Conservation (phyloP, 495 filamentous ascomycete genomes). For the Thermothielavioides terrestris region DNA sequence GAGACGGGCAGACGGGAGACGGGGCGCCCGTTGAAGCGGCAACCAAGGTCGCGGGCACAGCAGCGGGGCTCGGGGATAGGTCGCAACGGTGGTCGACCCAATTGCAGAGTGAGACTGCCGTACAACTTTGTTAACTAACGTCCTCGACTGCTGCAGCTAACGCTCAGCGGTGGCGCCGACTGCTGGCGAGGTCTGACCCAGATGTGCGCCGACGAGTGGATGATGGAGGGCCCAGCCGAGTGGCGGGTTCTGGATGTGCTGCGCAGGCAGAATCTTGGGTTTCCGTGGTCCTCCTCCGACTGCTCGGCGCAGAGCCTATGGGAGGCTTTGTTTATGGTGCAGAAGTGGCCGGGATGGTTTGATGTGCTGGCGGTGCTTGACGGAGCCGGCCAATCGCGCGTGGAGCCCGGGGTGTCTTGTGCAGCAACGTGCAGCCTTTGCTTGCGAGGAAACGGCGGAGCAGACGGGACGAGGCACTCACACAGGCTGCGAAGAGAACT, state of each 20-base stretch:
- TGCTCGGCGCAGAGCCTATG: constrained; percentile 26
- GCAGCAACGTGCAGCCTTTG: constrained; percentile 30
- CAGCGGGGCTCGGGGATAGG: not conserved
- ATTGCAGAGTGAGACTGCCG: constrained; percentile 4
- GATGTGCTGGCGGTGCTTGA: constrained; percentile 35
- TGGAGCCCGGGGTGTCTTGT: constrained; percentile 24
- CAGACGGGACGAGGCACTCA: constrained; percentile 7
- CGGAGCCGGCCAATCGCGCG: constrained; percentile 27
- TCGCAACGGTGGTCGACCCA: constrained; percentile 11
- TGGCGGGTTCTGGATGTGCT: not conserved
- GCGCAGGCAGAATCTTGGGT: not conserved
- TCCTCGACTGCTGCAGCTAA: not conserved
- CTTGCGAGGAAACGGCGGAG: constrained; percentile 17
- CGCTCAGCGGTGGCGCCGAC: not conserved
- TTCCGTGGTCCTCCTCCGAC: not conserved
- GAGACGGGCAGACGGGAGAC: not conserved
- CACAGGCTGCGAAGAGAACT: not conserved
- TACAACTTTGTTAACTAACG: no score
- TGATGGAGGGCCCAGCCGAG: not conserved
- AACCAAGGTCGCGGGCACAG: constrained; percentile 13
- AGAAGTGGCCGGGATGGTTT: constrained; percentile 28
- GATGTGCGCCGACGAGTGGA: not conserved
- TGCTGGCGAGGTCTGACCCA: not conserved
- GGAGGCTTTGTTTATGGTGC: constrained; percentile 34
- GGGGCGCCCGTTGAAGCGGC: constrained; percentile 21